Conservation (phyloP, 2,329 filamentous ascomycete species). For the Hyphodiscus sp. region DNA sequence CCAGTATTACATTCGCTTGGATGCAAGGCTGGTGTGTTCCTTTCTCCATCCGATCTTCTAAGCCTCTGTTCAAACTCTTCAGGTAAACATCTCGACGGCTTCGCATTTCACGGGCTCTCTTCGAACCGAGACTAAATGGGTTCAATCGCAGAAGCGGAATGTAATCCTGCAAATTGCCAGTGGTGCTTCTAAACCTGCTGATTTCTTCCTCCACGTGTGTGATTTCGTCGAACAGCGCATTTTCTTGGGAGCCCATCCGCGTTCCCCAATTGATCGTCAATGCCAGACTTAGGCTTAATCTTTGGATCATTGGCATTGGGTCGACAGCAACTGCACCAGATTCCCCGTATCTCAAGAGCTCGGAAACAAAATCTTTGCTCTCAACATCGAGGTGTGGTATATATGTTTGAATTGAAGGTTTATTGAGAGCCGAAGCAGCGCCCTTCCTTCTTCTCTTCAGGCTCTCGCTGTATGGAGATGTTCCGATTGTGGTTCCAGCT, state of each 20-base stretch:
- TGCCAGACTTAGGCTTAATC: slow-evolving; percentile 54
- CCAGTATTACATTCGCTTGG: slow-evolving; percentile 59
- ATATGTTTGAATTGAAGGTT: slow-evolving; percentile 57
- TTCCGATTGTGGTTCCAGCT: slow-evolving; percentile 61
- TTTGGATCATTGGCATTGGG: slow-evolving; percentile 63
- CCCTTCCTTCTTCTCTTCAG: slow-evolving; percentile 59
- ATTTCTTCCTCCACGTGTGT: slow-evolving; percentile 57
- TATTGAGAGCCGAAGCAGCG: slow-evolving; percentile 58
- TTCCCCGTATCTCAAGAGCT: slow-evolving; percentile 51
- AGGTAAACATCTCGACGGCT: slow-evolving; percentile 55
- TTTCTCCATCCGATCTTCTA: slow-evolving; percentile 54
- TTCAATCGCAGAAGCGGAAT: slow-evolving; percentile 53
- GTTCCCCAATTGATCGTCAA: slow-evolving; percentile 62
- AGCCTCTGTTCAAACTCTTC: slow-evolving; percentile 46
- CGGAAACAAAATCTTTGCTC: slow-evolving; percentile 55
- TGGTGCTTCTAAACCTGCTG: slow-evolving; percentile 52
- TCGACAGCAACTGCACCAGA: slow-evolving; percentile 49
- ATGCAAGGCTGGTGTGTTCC: slow-evolving; percentile 59
- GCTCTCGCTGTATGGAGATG: slow-evolving; percentile 59
- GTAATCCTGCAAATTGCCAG: slow-evolving; percentile 56
- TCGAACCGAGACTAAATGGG: slow-evolving; percentile 52
- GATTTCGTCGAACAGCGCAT: slow-evolving; percentile 55
- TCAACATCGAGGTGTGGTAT: slow-evolving; percentile 56
- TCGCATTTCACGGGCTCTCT: slow-evolving; percentile 53
- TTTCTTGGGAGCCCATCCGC: slow-evolving; percentile 52